Evolutionary conservation across 208 protist genomes (phyloP), one percentile per base, ranked within the genome.

Genomic region (Acanthamoeba healyi): DNA sequence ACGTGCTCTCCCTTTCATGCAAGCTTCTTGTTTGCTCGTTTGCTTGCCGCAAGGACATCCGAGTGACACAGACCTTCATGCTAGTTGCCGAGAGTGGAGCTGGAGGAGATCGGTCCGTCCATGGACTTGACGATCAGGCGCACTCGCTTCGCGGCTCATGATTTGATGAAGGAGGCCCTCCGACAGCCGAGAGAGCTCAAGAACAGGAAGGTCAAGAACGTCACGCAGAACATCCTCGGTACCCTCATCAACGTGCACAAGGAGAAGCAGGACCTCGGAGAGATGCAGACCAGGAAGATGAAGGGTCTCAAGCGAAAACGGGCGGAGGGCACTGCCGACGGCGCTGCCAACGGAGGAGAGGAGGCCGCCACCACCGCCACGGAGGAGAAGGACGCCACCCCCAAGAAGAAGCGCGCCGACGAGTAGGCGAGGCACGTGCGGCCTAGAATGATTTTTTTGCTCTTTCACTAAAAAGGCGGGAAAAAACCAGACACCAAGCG

Each of bases 41-140:
- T n/a, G n/a, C n/a, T n/a, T n/a, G n/a, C n/a, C n/a, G n/a, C n/a
- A n/a, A n/a, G n/a, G n/a, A n/a, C n/a, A n/a, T n/a, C n/a, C n/a
- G n/a, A n/a, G n/a, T n/a, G n/a, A n/a, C n/a, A n/a, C n/a, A n/a
- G n/a, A n/a, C n/a, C n/a, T n/a, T n/a, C 14, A 58, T 12, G 9
- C 0, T 1, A 97, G 63, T 92, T 96, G 32, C 97, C 97, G 65
- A 54, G 96, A 29, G 97, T 98, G 24, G 96, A 98, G 87, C 61
- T 98, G 26, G 91, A 95, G 72, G 96, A 98, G 51, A 96, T 98
- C 38, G 97, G 97, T 19, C 97, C 97, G 15, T 88, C 94, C n/a
- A 91, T 98, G 26, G 97, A 98, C 65, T 34, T 98, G 15, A 61
- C 44, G 5, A 29, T 97, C 2, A 92, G 97, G 61, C 84, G 97